Conservation (phyloP, 495 filamentous ascomycete species). For the Trichoderma erinaceum region DNA sequence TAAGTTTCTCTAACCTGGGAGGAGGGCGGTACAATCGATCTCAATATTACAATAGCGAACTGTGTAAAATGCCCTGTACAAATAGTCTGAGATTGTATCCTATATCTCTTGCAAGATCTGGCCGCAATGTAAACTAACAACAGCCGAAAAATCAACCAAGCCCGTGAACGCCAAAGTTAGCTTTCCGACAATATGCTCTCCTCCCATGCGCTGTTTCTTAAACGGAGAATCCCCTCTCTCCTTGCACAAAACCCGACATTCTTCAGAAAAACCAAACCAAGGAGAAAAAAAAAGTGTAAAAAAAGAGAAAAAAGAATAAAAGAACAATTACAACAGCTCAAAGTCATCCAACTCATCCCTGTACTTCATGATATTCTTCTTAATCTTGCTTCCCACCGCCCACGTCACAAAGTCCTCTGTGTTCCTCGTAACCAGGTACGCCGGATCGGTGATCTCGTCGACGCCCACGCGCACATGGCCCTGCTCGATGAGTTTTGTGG, state of each 20-base stretch:
- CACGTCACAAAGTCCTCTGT: slow-evolving; percentile 98
- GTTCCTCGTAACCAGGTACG: slow-evolving; percentile 66
- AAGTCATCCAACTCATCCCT: slow-evolving; percentile 95
- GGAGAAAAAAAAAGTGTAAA: not conserved
- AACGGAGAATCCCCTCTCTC: not conserved
- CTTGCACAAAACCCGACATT: not conserved
- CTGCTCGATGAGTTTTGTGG: slow-evolving; percentile 85
- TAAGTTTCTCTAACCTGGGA: too few species aligned
- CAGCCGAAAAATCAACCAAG: not conserved
- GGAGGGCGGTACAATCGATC: too few species aligned
- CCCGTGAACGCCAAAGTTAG: not conserved
- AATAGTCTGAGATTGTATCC: too few species aligned
- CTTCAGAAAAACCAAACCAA: not conserved
- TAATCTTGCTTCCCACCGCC: slow-evolving; percentile 95
- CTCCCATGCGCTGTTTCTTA: not conserved
- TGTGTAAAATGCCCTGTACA: too few species aligned
- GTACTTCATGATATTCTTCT: slow-evolving; percentile 87
- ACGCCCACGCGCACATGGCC: slow-evolving; percentile 92
- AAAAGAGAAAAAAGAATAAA: too few species aligned
- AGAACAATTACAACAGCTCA: slow-evolving; percentile 61
- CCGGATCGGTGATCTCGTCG: slow-evolving; percentile 83
- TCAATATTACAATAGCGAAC: too few species aligned
- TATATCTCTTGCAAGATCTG: not conserved
- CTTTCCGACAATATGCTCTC: not conserved
- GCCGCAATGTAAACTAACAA: not conserved